phyloP scores from a whole-genome alignment of 306 rosid species.

The Begonia masoniana region DNA sequence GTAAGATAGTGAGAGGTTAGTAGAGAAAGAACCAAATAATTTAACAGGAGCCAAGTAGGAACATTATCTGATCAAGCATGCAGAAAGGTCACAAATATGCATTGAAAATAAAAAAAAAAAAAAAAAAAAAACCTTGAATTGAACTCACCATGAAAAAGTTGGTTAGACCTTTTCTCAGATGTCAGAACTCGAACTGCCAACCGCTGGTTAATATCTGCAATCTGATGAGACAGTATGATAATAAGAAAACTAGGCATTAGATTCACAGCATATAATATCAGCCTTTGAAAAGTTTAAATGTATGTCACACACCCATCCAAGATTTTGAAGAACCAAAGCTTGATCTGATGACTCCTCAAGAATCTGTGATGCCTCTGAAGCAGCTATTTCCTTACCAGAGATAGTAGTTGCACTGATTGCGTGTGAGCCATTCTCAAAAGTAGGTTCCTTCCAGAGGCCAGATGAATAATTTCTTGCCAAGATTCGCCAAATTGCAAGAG shows the following conservation, averaged over 20 bases:
- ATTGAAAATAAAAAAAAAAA: slow-evolving; percentile 6
- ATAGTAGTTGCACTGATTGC: slow-evolving; percentile 19
- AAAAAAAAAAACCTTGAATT: slow-evolving; percentile 11
- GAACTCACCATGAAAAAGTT: slow-evolving; percentile 67
- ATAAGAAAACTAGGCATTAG: slow-evolving; percentile 5
- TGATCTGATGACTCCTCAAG: slow-evolving; percentile 83
- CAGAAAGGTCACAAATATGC: no score
- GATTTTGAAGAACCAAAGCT: slow-evolving; percentile 78
- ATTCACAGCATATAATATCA: slow-evolving; percentile 2
- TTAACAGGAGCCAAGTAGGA: not conserved
- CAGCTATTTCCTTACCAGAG: slow-evolving; percentile 70
- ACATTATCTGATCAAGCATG: no score
- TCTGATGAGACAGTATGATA: slow-evolving; percentile 35
- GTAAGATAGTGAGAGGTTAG: no score
- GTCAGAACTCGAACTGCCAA: slow-evolving; percentile 71
- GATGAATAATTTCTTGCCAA: slow-evolving; percentile 78
- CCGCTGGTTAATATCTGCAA: slow-evolving; percentile 78
- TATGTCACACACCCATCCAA: slow-evolving; percentile 73
- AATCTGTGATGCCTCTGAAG: slow-evolving; percentile 85
- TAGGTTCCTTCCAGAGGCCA: slow-evolving; percentile 65
- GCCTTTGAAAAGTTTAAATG: slow-evolving; percentile 3
- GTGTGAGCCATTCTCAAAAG: slow-evolving; percentile 22
- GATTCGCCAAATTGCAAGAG: slow-evolving; percentile 80
- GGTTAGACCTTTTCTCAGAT: slow-evolving; percentile 60
- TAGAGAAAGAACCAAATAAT: no score